These are phyloP conservation scores for Fusarium verticillioides DNA, from an alignment of 2,329 filamentous ascomycete species.

Conservation along the genomic window DNA sequence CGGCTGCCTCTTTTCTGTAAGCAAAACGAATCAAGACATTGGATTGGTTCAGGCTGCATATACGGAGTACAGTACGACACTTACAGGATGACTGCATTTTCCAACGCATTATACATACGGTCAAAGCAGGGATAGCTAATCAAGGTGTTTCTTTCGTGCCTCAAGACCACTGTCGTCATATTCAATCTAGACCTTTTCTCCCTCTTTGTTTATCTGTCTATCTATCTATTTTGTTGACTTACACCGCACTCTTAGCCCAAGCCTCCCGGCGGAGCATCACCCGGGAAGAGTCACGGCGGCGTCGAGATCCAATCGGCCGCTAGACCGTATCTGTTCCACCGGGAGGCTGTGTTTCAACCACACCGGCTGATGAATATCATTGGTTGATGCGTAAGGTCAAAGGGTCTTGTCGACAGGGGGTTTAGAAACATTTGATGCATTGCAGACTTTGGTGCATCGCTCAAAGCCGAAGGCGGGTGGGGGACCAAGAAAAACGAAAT, in stretches of 20 bases:
- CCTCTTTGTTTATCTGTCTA: not conserved
- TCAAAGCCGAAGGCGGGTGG: conserved; percentile 12
- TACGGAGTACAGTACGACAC: not conserved
- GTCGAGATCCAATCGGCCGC: conserved; percentile 4
- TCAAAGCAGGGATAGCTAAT: not conserved
- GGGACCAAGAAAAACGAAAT: not conserved
- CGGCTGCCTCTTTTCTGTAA: conserved; percentile 17
- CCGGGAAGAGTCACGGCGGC: conserved; percentile 25
- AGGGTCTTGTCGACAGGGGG: not conserved
- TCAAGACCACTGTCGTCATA: conserved; percentile 11
- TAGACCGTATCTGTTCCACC: not conserved
- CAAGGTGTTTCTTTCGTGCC: not conserved
- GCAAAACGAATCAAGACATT: not conserved
- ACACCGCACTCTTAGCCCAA: not conserved
- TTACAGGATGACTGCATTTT: conserved; percentile 25
- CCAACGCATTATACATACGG: not conserved
- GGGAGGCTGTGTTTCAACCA: conserved; percentile 22
- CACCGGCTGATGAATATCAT: not conserved
- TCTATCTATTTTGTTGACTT: not conserved
- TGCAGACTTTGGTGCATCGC: conserved; percentile 11
- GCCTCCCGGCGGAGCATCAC: not conserved
- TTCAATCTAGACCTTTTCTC: not conserved
- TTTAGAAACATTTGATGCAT: not conserved
- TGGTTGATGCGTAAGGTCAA: conserved; percentile 2
- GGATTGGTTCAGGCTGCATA: conserved; percentile 19